A percentile compares a stretch with the other conserved stretches of the same genome.
Conservation (phyloP, 768 basidiomycete genomes). For the Sutorius australiensis region DNA sequence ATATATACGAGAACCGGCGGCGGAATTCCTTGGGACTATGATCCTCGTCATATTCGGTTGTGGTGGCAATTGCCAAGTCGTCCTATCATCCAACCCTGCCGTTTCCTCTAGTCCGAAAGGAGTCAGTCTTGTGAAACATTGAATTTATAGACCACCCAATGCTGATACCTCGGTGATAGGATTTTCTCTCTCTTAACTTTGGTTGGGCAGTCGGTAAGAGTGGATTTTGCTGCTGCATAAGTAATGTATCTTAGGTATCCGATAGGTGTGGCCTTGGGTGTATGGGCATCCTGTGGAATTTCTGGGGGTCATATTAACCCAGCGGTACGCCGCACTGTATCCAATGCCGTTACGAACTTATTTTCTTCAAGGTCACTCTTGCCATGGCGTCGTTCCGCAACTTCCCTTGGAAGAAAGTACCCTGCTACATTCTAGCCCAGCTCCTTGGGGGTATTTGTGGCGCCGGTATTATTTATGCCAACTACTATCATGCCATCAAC, state of each 20-base stretch:
- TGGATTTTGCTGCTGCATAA: not conserved
- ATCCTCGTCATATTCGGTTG: conserved; percentile 58
- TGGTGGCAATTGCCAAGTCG: conserved; percentile 55
- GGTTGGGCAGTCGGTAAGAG: conserved; percentile 33
- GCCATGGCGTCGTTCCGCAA: conserved; percentile 62
- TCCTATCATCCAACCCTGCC: conserved; percentile 42
- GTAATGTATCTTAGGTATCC: not conserved
- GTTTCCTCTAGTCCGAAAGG: conserved; percentile 52
- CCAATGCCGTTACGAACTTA: not conserved
- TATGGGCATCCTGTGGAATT: conserved; percentile 62
- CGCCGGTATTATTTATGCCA: conserved; percentile 54
- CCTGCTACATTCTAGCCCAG: conserved; percentile 62
- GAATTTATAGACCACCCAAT: not conserved
- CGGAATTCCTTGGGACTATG: conserved; percentile 60
- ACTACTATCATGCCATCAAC: conserved; percentile 66
- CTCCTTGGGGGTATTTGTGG: conserved; percentile 58
- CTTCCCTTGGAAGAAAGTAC: conserved; percentile 82
- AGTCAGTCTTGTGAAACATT: conserved; percentile 36
- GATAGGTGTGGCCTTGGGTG: conserved; percentile 56
- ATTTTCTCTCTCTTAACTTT: conserved; percentile 23
- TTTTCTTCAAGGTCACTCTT: conserved; percentile 55
- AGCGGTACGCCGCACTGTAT: conserved; percentile 40
- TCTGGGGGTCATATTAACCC: conserved; percentile 79
- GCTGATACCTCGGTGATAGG: conserved; percentile 14
- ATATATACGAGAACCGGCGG: conserved; percentile 53